Percentiles rank a stretch among this genome's conserved stretches.
phyloP scores from a whole-genome alignment of 495 filamentous ascomycete species.

The Aspergillus diversus region DNA sequence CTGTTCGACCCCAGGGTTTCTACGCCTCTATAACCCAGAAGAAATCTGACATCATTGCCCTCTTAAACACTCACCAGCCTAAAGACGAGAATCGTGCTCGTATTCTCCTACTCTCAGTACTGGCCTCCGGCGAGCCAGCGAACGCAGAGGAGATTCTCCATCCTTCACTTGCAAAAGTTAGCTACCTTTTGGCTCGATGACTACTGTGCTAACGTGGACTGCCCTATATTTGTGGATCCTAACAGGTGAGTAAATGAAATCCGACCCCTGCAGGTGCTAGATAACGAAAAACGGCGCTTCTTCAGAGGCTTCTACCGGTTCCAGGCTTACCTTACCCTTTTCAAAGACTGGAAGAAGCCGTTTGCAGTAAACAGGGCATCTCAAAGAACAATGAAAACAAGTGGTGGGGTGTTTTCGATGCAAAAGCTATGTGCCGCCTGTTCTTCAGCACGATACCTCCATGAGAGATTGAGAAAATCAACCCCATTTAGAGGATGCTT shows the following conservation, averaged over 20 bases:
- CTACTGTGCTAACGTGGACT: background rate
- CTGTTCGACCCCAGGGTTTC: constrained; percentile 15
- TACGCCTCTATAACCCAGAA: background rate
- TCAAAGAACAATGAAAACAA: background rate
- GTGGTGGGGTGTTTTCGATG: background rate
- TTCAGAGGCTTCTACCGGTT: constrained; percentile 16
- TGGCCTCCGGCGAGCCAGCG: background rate
- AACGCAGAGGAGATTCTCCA: background rate
- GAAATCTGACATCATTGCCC: constrained; percentile 10
- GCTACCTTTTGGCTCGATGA: constrained; percentile 9
- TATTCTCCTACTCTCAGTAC: background rate
- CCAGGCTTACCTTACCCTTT: constrained; percentile 11
- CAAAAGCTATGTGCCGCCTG: background rate
- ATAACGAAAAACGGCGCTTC: constrained; percentile 1
- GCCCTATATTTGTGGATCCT: background rate
- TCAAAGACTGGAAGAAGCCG: background rate
- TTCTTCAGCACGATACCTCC: constrained; percentile 2
- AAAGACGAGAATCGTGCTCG: constrained; percentile 9
- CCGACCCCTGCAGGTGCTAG: background rate
- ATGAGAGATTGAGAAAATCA: constrained; percentile 1
- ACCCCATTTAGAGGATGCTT: background rate
- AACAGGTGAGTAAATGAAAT: background rate
- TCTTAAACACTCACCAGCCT: constrained; percentile 14
- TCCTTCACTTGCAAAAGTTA: background rate
- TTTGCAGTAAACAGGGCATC: background rate